Evolutionary conservation across 371 early-diverging fungal genomes (phyloP).

Genomic region (Dichotomocladium elegans): DNA sequence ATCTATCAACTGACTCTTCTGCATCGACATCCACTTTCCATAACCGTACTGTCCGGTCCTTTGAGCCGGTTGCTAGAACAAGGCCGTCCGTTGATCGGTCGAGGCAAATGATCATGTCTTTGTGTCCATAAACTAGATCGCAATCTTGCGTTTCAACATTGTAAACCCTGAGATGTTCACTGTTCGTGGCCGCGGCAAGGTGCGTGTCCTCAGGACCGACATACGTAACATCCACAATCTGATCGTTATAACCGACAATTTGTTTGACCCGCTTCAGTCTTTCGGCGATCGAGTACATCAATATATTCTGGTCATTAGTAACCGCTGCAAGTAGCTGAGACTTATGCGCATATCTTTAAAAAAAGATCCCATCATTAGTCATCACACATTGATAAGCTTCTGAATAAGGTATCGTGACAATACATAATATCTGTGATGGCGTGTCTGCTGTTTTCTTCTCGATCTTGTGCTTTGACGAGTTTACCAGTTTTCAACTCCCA

Average conservation of each 20-base stretch:
- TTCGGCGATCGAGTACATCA: slow-evolving; percentile 62
- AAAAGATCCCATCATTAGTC: neutral
- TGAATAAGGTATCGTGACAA: too few species aligned
- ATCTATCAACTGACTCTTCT: slow-evolving; percentile 24
- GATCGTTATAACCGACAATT: slow-evolving; percentile 94
- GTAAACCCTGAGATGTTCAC: slow-evolving; percentile 85
- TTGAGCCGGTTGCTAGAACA: slow-evolving; percentile 81
- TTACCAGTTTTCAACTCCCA: slow-evolving; percentile 71
- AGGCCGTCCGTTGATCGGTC: slow-evolving; percentile 64
- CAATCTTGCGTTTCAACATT: slow-evolving; percentile 76
- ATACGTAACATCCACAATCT: slow-evolving; percentile 83
- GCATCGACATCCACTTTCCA: slow-evolving; percentile 65
- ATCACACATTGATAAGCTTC: neutral
- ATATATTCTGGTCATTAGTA: slow-evolving; percentile 88
- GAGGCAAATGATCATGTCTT: slow-evolving; percentile 81
- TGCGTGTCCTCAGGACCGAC: slow-evolving; percentile 69
- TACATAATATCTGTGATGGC: slow-evolving; percentile 66
- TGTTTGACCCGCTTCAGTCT: slow-evolving; percentile 66
- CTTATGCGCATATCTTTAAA: slow-evolving; percentile 47
- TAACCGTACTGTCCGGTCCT: slow-evolving; percentile 83
- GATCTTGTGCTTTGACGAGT: slow-evolving; percentile 53
- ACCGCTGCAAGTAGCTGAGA: slow-evolving; percentile 64
- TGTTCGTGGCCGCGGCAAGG: slow-evolving; percentile 90
- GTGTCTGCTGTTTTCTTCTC: slow-evolving; percentile 62
- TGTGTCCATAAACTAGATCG: slow-evolving; percentile 85